Base-by-base conservation (phyloP, 495 filamentous ascomycete species). In the Daldinia caldariorum region DNA sequence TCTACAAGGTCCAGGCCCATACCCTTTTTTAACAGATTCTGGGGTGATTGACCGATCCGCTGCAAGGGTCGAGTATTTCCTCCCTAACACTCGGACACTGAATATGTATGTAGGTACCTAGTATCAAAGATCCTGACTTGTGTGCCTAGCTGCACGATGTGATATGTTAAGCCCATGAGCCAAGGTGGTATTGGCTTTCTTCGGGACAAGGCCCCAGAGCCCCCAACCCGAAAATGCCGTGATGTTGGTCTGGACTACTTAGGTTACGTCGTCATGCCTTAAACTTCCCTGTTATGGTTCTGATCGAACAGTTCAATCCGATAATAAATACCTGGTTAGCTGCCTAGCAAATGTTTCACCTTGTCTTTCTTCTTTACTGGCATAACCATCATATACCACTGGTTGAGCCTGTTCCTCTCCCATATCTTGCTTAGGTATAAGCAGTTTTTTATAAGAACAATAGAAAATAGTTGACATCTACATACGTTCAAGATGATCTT, bases 401-500 rank as follows among this genome's bases (percentile, higher is more conserved):
- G n/a, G 39, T 49, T 39, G 32, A 22, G 16, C 18, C 9, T 22
- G 8, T 6, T 22, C 3, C 12, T 18, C 18, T 22, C 18, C 18
- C 18, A 47, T 16, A 47, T 13, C 34, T 50, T 5, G 1, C n/a
- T 22, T 43, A 58, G 37, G 5, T 32, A 34, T 29, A 62, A 62
- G 20, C 20, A 16, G 6, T n/a, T 47, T 47, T 14, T 13, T 59
- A n/a, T 59, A n/a, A 18, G 62, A 64, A 60, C 3, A 26, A 26
- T 3, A 26, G 3, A 26, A 26, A 26, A 26, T n/a, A 50, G 12
- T 34, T 29, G 18, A 58, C 31, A 37, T 29, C 26, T 37, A 70
- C 16, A 58, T 39, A 49, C 29, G 54, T 39, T 8, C 63, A 80
- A 74, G 2, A 84, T 84, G 82, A 70, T 81, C 12, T 56, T 84